Evolutionary conservation across 1,139 yeast genomes (phyloP).

Genomic region (Yamadazyma friedrichii): DNA sequence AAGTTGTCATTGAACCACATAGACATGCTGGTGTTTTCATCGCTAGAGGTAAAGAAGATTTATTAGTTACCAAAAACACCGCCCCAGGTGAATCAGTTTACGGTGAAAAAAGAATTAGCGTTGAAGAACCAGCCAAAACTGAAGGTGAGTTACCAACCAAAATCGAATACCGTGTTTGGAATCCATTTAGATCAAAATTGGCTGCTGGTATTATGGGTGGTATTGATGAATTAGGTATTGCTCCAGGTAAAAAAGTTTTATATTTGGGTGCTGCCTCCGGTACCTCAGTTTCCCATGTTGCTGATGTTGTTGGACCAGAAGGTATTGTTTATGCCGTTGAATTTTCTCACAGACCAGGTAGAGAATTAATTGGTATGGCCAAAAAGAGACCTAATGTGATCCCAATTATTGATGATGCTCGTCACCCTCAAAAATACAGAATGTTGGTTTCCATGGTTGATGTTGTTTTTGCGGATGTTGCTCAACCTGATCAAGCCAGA

Average conservation of each 20-base stretch:
- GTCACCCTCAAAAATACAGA: constrained; percentile 99
- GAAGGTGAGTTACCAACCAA: constrained; percentile 91
- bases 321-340: constrained; percentile 98
- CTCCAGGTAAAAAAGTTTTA: constrained; percentile 96
- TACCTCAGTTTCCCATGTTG: constrained; percentile 97
- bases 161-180: constrained; percentile 99
- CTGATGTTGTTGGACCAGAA: constrained; percentile 98
- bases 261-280: constrained; percentile 99
- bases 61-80: constrained; percentile 91
- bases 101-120: constrained; percentile 94
- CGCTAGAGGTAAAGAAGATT: constrained; percentile 99
- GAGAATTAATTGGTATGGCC: constrained; percentile 99
- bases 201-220: constrained; percentile 99
- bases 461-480: constrained; percentile 98
- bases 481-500: constrained; percentile 99
- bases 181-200: constrained; percentile 98
- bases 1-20: constrained; percentile 97
- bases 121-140: constrained; percentile 88
- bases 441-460: constrained; percentile 99
- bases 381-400: constrained; percentile 99
- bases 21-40: constrained; percentile 97
- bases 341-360: constrained; percentile 99
- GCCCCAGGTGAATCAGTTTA: constrained; percentile 98
- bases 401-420: constrained; percentile 98
- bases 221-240: constrained; percentile 94